Percentiles rank a stretch among this genome's conserved stretches.
Evolutionary conservation across 257 asterid species (phyloP).

Genomic region (Primulina eburnea): DNA sequence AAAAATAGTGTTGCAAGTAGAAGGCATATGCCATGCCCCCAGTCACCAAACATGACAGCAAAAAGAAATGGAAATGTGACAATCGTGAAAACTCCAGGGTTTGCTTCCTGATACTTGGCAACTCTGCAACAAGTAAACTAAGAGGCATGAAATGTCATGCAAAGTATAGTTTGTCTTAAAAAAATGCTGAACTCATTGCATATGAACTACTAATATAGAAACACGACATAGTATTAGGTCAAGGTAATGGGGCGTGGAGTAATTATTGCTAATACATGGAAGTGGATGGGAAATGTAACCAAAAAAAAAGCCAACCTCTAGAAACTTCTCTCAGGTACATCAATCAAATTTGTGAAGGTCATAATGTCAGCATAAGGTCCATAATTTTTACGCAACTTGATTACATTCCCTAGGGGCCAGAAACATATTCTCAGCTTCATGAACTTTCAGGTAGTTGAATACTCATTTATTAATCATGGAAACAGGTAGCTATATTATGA

Average conservation of each 20-base stretch:
- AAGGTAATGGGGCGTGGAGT: neutral
- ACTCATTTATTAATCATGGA: neutral
- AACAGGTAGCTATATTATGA: neutral
- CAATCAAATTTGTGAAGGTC: conserved; percentile 3
- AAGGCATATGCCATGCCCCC: conserved; percentile 99
- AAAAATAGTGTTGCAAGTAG: conserved; percentile 70
- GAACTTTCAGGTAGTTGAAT: neutral
- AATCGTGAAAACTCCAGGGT: conserved; percentile 96
- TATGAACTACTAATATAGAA: conserved; percentile 4
- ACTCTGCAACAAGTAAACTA: conserved; percentile 57
- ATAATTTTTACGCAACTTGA: too few relatives aligned
- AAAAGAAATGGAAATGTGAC: conserved; percentile 98
- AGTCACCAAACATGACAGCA: conserved; percentile 99
- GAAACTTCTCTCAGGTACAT: conserved; percentile 2
- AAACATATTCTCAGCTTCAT: neutral
- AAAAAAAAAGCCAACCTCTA: neutral
- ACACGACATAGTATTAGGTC: neutral
- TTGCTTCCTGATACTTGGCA: conserved; percentile 99
- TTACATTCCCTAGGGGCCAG: neutral
- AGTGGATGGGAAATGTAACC: neutral
- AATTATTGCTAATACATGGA: neutral
- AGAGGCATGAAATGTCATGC: conserved; percentile 20
- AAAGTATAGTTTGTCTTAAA: neutral
- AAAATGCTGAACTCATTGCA: neutral
- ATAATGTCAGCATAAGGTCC: neutral